Evolutionary conservation across 768 basidiomycete genomes (phyloP), one percentile per base, ranked within the genome.

Genomic region (Ramaria rubella): DNA sequence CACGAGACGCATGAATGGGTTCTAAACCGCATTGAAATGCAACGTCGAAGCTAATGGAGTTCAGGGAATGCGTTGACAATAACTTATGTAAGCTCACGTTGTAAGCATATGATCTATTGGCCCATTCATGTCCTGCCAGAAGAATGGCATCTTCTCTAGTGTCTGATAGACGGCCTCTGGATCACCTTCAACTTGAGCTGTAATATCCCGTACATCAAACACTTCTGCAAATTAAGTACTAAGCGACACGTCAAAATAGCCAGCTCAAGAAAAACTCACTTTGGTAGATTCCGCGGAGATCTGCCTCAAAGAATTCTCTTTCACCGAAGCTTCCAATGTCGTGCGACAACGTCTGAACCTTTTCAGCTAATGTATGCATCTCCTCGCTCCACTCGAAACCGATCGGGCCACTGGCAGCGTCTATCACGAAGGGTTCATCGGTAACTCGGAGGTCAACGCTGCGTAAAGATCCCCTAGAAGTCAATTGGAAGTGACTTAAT

Each of bases 21-120:
- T 81, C 79, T 11, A 75, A 72, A 9, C 79, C 79, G 19, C 80
- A 70, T 30, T 77, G 74, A 60, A 83, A 79, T 2, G 79, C 73
- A 24, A 86, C 66, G 63, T 92, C 89, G 58, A 77, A 81, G 14
- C 89, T 90, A 57, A 44, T 23, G 21, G 9, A 26, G 7, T 15
- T 14, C 8, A 19, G 9, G 34, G 19, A 8, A 53, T 8, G 11
- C 1, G 31, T 34, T 48, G 19, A 30, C 6, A 24, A 50, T 0
- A 42, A 14, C 48, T 23, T 23, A 46, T 11, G 19, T 55, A 50
- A 14, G 62, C 72, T 61, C 61, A 90, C 89, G 74, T 76, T 26
- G 85, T 90, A 24, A 89, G 62, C 60, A 85, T 71, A 51, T 81
- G 72, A 36, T 84, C 82, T 1, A 73, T 61, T 2, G 75, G 72